Percentiles rank a stretch among this genome's conserved stretches.
phyloP scores from a whole-genome alignment of 257 asterid species.

The Salvia splendens region DNA sequence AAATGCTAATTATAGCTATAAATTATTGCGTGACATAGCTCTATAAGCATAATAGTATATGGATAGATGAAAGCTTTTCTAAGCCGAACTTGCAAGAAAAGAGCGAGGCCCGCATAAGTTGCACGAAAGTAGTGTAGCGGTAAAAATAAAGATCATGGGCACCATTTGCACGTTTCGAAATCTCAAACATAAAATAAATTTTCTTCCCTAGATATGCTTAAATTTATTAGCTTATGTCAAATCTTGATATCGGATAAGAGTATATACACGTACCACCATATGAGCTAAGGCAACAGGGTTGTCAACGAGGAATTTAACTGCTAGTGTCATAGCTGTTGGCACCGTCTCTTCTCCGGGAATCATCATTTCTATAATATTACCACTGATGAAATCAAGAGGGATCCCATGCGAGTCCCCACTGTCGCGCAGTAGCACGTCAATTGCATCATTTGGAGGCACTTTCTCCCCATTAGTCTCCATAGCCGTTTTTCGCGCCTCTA shows the following conservation, averaged over 20 bases:
- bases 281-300: conserved; percentile 59
- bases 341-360: conserved; percentile 94
- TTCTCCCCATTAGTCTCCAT: conserved; percentile 37
- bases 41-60: not conserved
- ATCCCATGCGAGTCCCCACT: conserved; percentile 45
- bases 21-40: not conserved
- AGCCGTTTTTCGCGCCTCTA: conserved; percentile 50
- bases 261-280: conserved; percentile 56
- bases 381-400: conserved; percentile 61
- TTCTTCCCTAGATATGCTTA: not conserved
- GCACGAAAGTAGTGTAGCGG: not conserved
- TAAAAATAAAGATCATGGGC: not conserved
- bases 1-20: conserved; percentile 20
- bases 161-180: not conserved
- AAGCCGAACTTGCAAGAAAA: not conserved
- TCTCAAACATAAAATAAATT: not conserved
- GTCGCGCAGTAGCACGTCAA: conserved; percentile 72
- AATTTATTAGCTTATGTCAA: not conserved
- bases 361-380: conserved; percentile 89
- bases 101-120: not conserved
- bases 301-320: conserved; percentile 75
- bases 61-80: not conserved
- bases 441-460: conserved; percentile 46
- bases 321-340: conserved; percentile 83
- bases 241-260: not conserved